Evolutionary conservation across 1,284 basidiomycete genomes (phyloP).

Genomic region (Tremellales sp.): DNA sequence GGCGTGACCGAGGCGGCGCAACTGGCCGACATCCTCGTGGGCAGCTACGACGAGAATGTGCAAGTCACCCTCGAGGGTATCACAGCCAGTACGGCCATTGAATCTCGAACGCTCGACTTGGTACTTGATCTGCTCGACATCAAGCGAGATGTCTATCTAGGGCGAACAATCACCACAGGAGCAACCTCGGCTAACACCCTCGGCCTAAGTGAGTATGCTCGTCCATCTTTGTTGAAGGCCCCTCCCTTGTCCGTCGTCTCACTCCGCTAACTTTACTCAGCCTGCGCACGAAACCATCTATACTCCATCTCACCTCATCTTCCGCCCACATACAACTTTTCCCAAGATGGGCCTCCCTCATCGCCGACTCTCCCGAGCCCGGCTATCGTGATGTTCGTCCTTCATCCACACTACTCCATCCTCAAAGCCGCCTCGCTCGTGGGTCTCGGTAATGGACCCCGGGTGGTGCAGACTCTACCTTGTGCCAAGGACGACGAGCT

Average conservation of each 20-base stretch:
- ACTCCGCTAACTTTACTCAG: slow-evolving; percentile 16
- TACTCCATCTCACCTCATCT: slow-evolving; percentile 33
- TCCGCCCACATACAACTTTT: slow-evolving; percentile 42
- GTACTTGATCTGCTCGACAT: slow-evolving; percentile 51
- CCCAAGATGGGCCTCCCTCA: slow-evolving; percentile 48
- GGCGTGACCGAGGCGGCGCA: slow-evolving; percentile 50
- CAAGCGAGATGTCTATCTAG: slow-evolving; percentile 38
- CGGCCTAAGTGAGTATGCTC: slow-evolving; percentile 43
- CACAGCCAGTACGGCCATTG: slow-evolving; percentile 49
- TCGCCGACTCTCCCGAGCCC: slow-evolving; percentile 30
- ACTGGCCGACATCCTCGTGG: slow-evolving; percentile 46
- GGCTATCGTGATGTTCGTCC: slow-evolving; percentile 48
- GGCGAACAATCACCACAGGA: slow-evolving; percentile 53
- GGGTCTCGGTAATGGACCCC: slow-evolving; percentile 48
- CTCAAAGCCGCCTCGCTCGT: slow-evolving; percentile 52
- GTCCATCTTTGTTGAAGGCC: not conserved
- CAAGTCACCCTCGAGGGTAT: slow-evolving; percentile 50
- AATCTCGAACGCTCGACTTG: slow-evolving; percentile 48
- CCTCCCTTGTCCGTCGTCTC: not conserved
- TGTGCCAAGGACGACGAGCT: slow-evolving; percentile 31
- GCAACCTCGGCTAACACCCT: slow-evolving; percentile 54
- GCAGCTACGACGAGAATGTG: slow-evolving; percentile 51
- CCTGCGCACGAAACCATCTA: slow-evolving; percentile 45
- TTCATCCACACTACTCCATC: slow-evolving; percentile 53
- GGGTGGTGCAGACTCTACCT: slow-evolving; percentile 44